phyloP scores from a whole-genome alignment of 2,329 filamentous ascomycete genomes.

The Didymella pinodella region DNA sequence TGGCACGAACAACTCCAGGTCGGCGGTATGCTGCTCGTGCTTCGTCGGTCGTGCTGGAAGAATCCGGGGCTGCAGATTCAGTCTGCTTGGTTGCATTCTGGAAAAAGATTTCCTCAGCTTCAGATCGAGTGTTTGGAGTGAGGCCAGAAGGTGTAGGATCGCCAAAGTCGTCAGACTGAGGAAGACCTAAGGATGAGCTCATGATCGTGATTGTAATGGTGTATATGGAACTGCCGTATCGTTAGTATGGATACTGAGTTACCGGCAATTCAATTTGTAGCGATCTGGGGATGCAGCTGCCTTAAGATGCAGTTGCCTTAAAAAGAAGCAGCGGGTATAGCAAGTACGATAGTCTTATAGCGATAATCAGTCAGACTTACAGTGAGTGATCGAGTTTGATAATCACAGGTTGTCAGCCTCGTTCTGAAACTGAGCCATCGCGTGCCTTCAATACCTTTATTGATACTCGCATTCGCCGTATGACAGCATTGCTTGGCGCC shows the following conservation, averaged over 20 bases:
- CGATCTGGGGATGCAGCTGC: not conserved
- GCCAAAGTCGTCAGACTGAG: slow-evolving; percentile 34
- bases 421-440: slow-evolving; percentile 1
- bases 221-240: not conserved
- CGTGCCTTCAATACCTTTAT: slow-evolving; percentile 21
- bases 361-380: not conserved
- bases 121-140: slow-evolving; percentile 46
- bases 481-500: slow-evolving; percentile 39
- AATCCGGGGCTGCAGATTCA: slow-evolving; percentile 47
- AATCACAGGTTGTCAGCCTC: not conserved
- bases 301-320: not conserved
- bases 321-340: not conserved
- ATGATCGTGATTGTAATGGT: slow-evolving; percentile 22
- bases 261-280: not conserved
- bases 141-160: slow-evolving; percentile 45
- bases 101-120: slow-evolving; percentile 47
- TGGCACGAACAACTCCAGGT: slow-evolving; percentile 35
- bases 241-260: not conserved
- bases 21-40: slow-evolving; percentile 42
- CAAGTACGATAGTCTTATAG: not conserved
- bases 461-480: slow-evolving; percentile 21
- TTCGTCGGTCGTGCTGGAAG: slow-evolving; percentile 29
- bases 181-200: slow-evolving; percentile 29
- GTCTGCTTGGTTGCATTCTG: slow-evolving; percentile 44
- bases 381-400: not conserved